Base-by-base conservation (phyloP, 176 grass and related monocot genomes). In the Elaeis guineensis region DNA sequence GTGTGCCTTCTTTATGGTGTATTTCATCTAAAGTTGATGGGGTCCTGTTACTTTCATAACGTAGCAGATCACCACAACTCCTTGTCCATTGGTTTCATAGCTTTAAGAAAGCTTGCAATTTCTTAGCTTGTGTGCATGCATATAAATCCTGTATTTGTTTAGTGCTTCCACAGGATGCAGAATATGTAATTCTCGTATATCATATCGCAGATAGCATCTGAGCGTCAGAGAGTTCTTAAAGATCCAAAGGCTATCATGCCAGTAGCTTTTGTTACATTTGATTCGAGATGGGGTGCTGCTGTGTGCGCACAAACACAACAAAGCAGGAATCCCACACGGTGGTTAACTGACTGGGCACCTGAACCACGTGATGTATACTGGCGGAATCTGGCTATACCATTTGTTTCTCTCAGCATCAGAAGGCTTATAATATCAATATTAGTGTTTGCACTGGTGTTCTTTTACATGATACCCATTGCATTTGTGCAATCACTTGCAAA, bases 401-500 rank as follows among this genome's bases (percentile, higher is more conserved):
- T 97, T 80, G 86, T 97, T 72, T 91, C 87, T 69, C 87, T 97
- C 52, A 91, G 81, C 64, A 82, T 97, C 59, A 80, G 93, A 26
- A 90, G 77, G 65, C 66, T 97, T 59, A 55, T 97, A 64, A 97
- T 97, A 66, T 80, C 92, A 49, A 67, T 85, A 49, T 62, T 81
- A 2, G 76, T 97, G 14, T 97, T 97, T 78, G 81, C 81, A 24
- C 69, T 97, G 52, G 70, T 97, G 14, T 97, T 97, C 76, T 97
- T 91, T 73, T 97, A 97, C 76, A 80, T 97, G 87, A 97, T 91
- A 39, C 93, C 93, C 9, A 97, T 97, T 55, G 81, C 87, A 22
- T 91, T 97, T 72, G 93, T 97, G 59, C 93, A 91, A 77, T 97
- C 93, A 26, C 93, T 97, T 73, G 93, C 93, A 65, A 97, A 97